A percentile compares a stretch with the other conserved stretches of the same genome.
phyloP scores from a whole-genome alignment of 345 rosid species.

The Trapa incisa region DNA sequence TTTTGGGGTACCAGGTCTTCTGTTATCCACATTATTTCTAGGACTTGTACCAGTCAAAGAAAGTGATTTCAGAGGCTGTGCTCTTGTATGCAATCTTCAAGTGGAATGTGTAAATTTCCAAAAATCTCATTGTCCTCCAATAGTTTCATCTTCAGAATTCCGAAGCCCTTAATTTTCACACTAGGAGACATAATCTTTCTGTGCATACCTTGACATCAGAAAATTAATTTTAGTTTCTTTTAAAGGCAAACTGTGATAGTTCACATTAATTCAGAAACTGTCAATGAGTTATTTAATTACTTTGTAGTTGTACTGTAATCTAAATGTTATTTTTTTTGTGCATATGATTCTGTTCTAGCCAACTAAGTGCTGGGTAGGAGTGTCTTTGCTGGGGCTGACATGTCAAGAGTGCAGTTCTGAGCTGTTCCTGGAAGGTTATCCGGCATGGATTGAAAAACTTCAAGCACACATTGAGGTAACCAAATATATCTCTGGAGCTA shows the following conservation, averaged over 20 bases:
- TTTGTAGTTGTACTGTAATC: background rate
- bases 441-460: conserved; percentile 55
- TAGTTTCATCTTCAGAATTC: background rate
- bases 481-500: background rate
- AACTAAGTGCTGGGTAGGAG: conserved; percentile 78
- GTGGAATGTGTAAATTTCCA: background rate
- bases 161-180: no score
- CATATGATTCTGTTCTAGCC: conserved; percentile 34
- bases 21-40: no score
- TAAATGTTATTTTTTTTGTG: conserved; percentile 3
- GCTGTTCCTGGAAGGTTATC: conserved; percentile 51
- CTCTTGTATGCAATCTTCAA: background rate
- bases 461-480: conserved; percentile 48
- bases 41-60: no score
- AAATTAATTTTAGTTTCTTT: background rate
- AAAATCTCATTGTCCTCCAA: background rate
- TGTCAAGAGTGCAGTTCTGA: conserved; percentile 58
- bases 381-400: conserved; percentile 63
- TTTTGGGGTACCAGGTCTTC: no score
- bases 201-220: no score
- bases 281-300: background rate
- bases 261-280: background rate
- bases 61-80: background rate
- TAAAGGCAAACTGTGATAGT: background rate
- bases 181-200: no score